Evolutionary conservation across 768 basidiomycete genomes (phyloP), one percentile per base, ranked within the genome.

Genomic region (Brasilioporus rufonigricans): DNA sequence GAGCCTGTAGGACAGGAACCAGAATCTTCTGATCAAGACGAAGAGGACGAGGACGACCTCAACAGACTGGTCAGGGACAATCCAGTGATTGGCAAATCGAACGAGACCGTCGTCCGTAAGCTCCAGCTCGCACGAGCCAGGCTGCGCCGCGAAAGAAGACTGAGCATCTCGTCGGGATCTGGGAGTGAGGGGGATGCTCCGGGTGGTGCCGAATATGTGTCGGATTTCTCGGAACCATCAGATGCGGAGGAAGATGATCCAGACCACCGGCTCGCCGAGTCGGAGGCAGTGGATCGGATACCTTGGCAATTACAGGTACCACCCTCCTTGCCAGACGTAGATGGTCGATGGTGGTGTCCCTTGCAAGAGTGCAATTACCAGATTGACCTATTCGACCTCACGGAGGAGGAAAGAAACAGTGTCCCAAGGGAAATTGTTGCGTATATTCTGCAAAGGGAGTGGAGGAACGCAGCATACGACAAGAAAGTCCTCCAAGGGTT

Each of bases 201-300:
- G n/a, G 50, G 45, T 14, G 49, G 46, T 62, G 44, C 72, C 63
- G 62, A 38, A 12, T 85, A 85, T 57, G 82, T 80, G 62, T 74
- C 80, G 0, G 84, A 86, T 61, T 86, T 85, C 63, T 80, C 80
- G 12, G 77, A 78, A n/a, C 62, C 66, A 8, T 82, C 82, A 5
- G 77, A 79, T 21, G 70, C 69, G 13, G 71, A 76, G 7, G 74
- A 69, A n/a, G 67, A 77, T 2, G 76, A 77, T 40, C 73, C 76
- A 44, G 67, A 68, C 38, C 48, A 64, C 9, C 19, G 19, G 1
- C 3, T 47, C 12, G 50, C 56, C 36, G 53, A 51, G 19, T 72
- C 69, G 23, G 50, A 44, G 51, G 67, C 59, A 58, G 58, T 44
- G 52, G 56, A 38, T 44, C 72, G 32, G 14, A 66, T 82, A 44